These are phyloP conservation scores for Domatiomyces globalis DNA, from an alignment of 2,329 filamentous ascomycete genomes.

Conservation along the genomic window DNA sequence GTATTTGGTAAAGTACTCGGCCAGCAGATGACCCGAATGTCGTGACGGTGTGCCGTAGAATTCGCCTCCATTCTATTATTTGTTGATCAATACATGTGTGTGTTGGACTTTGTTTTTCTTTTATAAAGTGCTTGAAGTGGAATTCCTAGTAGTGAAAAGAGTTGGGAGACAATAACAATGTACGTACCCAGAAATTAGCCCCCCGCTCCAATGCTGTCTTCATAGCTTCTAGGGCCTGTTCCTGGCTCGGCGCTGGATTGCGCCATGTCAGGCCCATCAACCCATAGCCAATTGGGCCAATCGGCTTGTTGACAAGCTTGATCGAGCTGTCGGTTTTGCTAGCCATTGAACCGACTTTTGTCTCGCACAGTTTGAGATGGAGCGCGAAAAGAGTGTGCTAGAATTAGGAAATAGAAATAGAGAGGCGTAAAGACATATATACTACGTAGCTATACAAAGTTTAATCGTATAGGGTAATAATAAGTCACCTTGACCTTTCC, in stretches of 20 bases:
- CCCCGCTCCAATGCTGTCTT: constrained; percentile 37
- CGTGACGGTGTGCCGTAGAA: constrained; percentile 47
- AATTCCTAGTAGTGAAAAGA: background rate
- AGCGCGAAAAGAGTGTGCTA: no score
- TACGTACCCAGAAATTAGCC: constrained; percentile 35
- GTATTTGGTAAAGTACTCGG: constrained; percentile 48
- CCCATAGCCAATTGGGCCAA: constrained; percentile 41
- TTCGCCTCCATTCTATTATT: constrained; percentile 43
- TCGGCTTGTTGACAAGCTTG: constrained; percentile 29
- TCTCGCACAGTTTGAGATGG: no score
- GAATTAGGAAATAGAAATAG: no score
- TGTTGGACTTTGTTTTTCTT: no score
- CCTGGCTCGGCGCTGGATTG: constrained; percentile 18
- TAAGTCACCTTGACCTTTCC: no score
- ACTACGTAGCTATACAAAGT: no score
- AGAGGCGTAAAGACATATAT: no score
- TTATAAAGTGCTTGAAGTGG: no score
- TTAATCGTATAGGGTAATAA: no score
- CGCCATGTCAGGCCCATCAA: constrained; percentile 27
- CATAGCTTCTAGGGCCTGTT: constrained; percentile 38
- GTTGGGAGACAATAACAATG: background rate
- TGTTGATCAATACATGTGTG: background rate
- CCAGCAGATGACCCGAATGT: constrained; percentile 46
- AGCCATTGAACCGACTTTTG: background rate
- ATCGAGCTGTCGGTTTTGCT: background rate